Conservation (phyloP, 345 rosid genomes). For the Syzygium oleosum region DNA sequence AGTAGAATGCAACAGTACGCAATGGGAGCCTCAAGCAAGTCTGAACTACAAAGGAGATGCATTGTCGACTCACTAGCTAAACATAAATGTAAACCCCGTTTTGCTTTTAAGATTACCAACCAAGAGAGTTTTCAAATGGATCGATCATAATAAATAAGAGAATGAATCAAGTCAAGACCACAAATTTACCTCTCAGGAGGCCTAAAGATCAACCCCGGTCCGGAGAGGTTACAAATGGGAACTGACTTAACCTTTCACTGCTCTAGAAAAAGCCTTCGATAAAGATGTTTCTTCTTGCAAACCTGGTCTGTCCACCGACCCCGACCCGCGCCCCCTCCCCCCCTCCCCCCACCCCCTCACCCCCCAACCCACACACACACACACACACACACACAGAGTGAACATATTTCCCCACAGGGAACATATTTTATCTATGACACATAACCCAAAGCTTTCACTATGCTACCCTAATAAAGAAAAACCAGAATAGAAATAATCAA, state of each 20-base stretch:
- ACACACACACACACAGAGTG: too few relatives aligned
- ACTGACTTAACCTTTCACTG: neutral
- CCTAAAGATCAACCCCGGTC: neutral
- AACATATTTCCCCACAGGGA: neutral
- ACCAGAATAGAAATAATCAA: slow-evolving; percentile 4
- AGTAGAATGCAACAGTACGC: neutral
- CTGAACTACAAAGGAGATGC: neutral
- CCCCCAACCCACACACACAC: too few relatives aligned
- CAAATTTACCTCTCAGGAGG: neutral
- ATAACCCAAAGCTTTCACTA: neutral
- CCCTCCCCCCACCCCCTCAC: too few relatives aligned
- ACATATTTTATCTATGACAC: neutral
- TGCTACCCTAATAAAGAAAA: neutral
- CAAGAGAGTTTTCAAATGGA: neutral
- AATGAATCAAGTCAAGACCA: neutral
- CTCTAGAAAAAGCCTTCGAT: neutral
- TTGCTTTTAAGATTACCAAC: neutral
- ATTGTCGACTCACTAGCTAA: neutral
- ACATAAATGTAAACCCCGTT: neutral
- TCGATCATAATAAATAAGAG: neutral
- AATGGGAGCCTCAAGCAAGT: neutral
- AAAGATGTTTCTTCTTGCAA: neutral
- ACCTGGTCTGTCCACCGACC: neutral
- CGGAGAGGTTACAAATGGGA: neutral
- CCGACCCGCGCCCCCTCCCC: too few relatives aligned